Evolutionary conservation across 2,329 filamentous ascomycete species (phyloP), one percentile per base, ranked within the genome.

Genomic region (Penicillium verrucosum): DNA sequence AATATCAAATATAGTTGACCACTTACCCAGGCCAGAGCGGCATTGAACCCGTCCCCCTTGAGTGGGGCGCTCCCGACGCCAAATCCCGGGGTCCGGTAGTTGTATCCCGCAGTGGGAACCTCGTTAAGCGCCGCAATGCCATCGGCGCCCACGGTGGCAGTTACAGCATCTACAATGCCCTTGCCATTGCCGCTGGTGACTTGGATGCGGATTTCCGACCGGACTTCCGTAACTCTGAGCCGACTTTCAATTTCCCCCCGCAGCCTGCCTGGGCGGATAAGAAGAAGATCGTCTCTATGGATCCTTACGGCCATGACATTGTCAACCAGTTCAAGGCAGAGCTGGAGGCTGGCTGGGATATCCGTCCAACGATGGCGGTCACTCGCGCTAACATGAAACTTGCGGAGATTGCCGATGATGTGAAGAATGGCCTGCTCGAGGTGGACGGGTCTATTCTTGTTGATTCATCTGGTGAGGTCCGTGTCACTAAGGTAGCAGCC

Each of bases 231-330:
- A 90, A 97, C 74, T 96, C 92, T 10, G 90, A 97, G 73, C 94
- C 94, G 12, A 92, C 92, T n/a, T 90, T 86, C 23, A 85, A 88
- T 51, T 90, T 97, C 70, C 92, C 92, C 0, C 92, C 90, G 8
- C 96, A 96, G 67, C 87, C 90, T 8, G 86, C 94, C 76, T 99
- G 93, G 93, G 84, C 83, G 27, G 90, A 96, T 70, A 85, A 84
- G 68, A 91, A 90, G 75, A 97, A 97, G 80, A 97, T 99, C 61
- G 93, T 97, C 14, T 90, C 93, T 18, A 96, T 99, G 91, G 94
- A 97, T 71, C 93, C 93, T 0, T 90, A 89, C 73, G 93, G 94
- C 7, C 94, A 97, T 77, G 79, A 96, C 58, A 77, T 95, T 40
- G 96, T 88, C 78, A 89, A 89, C 62, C 86, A 93, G 60, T 82